These are phyloP conservation scores for Kockovaella imperatae DNA, from an alignment of 768 basidiomycete genomes.

Conservation along the genomic window DNA sequence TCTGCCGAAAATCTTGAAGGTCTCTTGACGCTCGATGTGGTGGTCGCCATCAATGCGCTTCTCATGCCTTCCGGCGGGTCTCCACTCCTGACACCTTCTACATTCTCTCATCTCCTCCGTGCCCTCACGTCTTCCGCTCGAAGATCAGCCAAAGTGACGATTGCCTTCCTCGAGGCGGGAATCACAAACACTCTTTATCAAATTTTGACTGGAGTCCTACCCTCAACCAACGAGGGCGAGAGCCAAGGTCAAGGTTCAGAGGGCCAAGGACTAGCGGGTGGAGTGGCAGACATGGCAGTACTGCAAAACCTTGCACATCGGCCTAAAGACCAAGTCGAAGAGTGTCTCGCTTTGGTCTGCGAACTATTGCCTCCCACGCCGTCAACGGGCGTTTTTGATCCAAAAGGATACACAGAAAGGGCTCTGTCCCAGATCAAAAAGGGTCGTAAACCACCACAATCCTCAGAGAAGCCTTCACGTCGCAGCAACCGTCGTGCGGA, in stretches of 20 bases:
- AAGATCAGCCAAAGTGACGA: conserved; percentile 76
- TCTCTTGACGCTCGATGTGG: conserved; percentile 65
- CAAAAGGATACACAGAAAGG: conserved; percentile 82
- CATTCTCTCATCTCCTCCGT: conserved; percentile 78
- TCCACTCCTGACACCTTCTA: conserved; percentile 73
- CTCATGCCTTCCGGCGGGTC: conserved; percentile 73
- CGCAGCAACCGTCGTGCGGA: conserved; percentile 32
- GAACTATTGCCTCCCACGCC: conserved; percentile 81
- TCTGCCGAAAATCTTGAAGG: conserved; percentile 78
- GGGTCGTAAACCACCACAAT: conserved; percentile 12
- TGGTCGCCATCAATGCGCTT: conserved; percentile 74
- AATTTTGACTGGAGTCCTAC: conserved; percentile 87
- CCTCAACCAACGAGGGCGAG: conserved; percentile 54
- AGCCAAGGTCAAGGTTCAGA: conserved; percentile 49
- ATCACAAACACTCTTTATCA: conserved; percentile 89
- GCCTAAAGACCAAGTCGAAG: conserved; percentile 95
- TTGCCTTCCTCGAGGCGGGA: conserved; percentile 80
- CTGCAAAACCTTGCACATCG: conserved; percentile 95
- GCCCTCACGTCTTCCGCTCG: conserved; percentile 80
- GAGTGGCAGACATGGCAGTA: conserved; percentile 90
- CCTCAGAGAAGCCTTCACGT: conserved; percentile 18
- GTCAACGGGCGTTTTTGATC: conserved; percentile 89
- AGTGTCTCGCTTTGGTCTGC: conserved; percentile 76
- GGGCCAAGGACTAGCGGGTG: conserved; percentile 76
- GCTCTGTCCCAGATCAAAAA: conserved; percentile 66